These are phyloP conservation scores for Aspergillus olivimuriae DNA, from an alignment of 495 filamentous ascomycete species.

Conservation along the genomic window DNA sequence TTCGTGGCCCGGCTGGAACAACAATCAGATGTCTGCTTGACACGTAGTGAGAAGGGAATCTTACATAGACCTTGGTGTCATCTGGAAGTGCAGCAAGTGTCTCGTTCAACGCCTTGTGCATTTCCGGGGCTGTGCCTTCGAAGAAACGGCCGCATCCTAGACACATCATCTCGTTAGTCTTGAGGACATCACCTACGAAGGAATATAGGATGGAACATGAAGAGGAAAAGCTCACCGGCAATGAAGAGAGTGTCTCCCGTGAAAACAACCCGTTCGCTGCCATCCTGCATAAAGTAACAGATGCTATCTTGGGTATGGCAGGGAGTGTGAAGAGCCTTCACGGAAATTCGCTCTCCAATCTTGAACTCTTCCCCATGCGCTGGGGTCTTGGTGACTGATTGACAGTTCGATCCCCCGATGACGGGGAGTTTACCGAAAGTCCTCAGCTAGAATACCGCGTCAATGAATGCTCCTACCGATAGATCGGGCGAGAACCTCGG, in stretches of 20 bases:
- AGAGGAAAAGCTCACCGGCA: slow-evolving; percentile 51
- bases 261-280: slow-evolving; percentile 75
- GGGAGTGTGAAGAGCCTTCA: slow-evolving; percentile 88
- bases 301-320: slow-evolving; percentile 99
- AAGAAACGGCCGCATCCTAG: slow-evolving; percentile 95
- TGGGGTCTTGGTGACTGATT: slow-evolving; percentile 68
- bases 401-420: slow-evolving; percentile 84
- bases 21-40: neutral
- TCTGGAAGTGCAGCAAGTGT: slow-evolving; percentile 75
- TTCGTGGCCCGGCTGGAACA: slow-evolving; percentile 76
- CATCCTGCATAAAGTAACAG: slow-evolving; percentile 84
- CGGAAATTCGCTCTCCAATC: slow-evolving; percentile 72
- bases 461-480: neutral
- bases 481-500: neutral
- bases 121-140: slow-evolving; percentile 82
- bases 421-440: slow-evolving; percentile 61
- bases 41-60: slow-evolving; percentile 19
- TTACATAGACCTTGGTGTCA: slow-evolving; percentile 87
- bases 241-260: slow-evolving; percentile 96
- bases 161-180: too few relatives aligned
- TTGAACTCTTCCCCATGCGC: slow-evolving; percentile 70
- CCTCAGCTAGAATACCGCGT: slow-evolving; percentile 50
- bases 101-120: slow-evolving; percentile 88
- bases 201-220: neutral
- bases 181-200: slow-evolving; percentile 2